Evolutionary conservation across 1,284 basidiomycete genomes (phyloP).

Genomic region (Taiwanofungus camphoratus): DNA sequence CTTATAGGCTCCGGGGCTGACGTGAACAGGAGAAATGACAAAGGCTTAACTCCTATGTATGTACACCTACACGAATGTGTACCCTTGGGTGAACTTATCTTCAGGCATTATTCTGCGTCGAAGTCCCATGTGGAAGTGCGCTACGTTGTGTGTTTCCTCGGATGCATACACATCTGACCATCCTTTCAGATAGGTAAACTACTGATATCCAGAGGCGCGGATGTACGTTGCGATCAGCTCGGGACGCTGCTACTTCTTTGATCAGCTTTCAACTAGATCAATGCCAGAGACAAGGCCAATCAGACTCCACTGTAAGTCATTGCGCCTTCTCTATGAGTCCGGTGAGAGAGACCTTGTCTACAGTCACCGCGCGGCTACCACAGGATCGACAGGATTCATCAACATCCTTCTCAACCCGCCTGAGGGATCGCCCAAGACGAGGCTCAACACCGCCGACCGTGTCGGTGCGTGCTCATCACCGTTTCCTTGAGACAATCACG

Average conservation of each 20-base stretch:
- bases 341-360: conserved; percentile 11
- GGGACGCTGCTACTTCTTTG: not conserved
- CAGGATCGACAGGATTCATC: conserved; percentile 84
- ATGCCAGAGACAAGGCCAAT: conserved; percentile 85
- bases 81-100: conserved; percentile 7
- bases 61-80: conserved; percentile 23
- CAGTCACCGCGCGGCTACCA: conserved; percentile 92
- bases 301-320: conserved; percentile 77
- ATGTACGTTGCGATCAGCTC: conserved; percentile 51
- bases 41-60: conserved; percentile 84
- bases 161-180: conserved; percentile 7
- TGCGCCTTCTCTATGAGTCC: conserved; percentile 15
- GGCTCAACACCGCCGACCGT: conserved; percentile 83
- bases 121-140: conserved; percentile 72
- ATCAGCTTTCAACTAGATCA: conserved; percentile 58
- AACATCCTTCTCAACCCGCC: conserved; percentile 73
- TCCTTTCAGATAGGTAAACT: conserved; percentile 74
- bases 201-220: conserved; percentile 81
- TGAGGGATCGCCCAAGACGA: conserved; percentile 69
- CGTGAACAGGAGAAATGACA: conserved; percentile 76
- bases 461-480: conserved; percentile 48
- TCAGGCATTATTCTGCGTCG: conserved; percentile 90
- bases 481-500: conserved; percentile 4
- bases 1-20: conserved; percentile 83
- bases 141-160: not conserved